Conservation (phyloP, 2,329 filamentous ascomycete genomes). For the Chrysoporthe cubensis region DNA sequence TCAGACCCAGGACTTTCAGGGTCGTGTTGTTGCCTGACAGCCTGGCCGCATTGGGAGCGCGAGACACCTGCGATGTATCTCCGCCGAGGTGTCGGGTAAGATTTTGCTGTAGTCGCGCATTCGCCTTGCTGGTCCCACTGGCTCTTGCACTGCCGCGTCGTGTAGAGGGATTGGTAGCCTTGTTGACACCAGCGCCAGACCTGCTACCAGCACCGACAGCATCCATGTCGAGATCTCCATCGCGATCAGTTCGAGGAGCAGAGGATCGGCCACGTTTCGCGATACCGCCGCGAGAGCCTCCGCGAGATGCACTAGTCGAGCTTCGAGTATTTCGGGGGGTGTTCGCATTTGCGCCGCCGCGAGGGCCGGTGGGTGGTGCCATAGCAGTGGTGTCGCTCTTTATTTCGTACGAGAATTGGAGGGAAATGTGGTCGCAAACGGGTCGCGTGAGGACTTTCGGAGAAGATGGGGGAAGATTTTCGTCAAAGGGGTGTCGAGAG, state of each 20-base stretch:
- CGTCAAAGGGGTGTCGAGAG: not conserved
- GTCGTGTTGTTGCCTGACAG: slow-evolving; percentile 38
- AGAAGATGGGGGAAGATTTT: not conserved
- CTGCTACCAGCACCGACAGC: slow-evolving; percentile 13
- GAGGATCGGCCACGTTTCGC: slow-evolving; percentile 50
- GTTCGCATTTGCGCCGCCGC: slow-evolving; percentile 28
- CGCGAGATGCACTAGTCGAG: slow-evolving; percentile 15
- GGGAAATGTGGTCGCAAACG: slow-evolving; percentile 5
- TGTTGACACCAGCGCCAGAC: slow-evolving; percentile 41
- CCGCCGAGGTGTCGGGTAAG: slow-evolving; percentile 37
- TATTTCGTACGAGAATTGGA: not conserved
- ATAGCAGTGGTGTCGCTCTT: slow-evolving; percentile 28
- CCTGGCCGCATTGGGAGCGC: slow-evolving; percentile 32
- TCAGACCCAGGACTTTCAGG: slow-evolving; percentile 64
- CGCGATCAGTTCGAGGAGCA: slow-evolving; percentile 49
- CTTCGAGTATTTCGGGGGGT: slow-evolving; percentile 27
- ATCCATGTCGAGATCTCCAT: slow-evolving; percentile 66
- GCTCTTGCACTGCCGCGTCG: slow-evolving; percentile 27
- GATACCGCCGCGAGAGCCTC: slow-evolving; percentile 49
- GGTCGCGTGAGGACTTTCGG: not conserved
- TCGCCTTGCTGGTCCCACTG: slow-evolving; percentile 28
- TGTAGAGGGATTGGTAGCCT: slow-evolving; percentile 27
- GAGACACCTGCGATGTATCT: slow-evolving; percentile 34
- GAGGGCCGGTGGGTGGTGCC: slow-evolving; percentile 34
- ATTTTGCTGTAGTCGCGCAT: slow-evolving; percentile 32